Evolutionary conservation across 345 rosid species (phyloP), one percentile per base, ranked within the genome.

Genomic region (Physaria fendleri): DNA sequence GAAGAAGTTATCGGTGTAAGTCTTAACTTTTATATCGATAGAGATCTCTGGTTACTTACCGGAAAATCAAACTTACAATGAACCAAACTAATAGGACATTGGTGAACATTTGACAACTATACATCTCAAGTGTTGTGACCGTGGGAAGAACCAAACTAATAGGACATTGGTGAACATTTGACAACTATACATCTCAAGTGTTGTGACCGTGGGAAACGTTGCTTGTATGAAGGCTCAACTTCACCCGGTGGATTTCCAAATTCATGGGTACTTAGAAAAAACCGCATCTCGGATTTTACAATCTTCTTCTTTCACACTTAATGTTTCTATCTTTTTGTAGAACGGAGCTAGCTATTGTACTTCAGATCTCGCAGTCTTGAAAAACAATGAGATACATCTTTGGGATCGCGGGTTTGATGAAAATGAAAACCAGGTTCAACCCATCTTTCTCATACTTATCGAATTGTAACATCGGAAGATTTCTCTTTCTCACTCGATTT

Each of bases 381-480:
- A 87, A 81, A 93, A 87, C 72, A 85, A 76, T 45, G 99, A 93
- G 77, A 74, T 85, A 53, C 95, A 89, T 48, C 76, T 81, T 40
- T 85, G 94, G 99, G 99, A 93, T 64, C 78, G 88, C 30, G 95
- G 99, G 22, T 92, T 79, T 6, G 95, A 86, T n/a, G 86, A 79
- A 3, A 73, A 78, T 55, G 83, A 77, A 34, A 88, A 82, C 62
- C 95, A 89, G 88, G 99, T 89, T 11, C 21, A 16, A 14, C 17
- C 16, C 17, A 44, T 55, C n/a, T 23, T 13, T 44, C 54, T 18
- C 56, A 33, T 17, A 1, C 40, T 27, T 38, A 4, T 33, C n/a
- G 5, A 6, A 27, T 12, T 40, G 14, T 14, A 6, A 1, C 35
- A 7, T 20, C 4, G 5, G 21, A n/a, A n/a, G n/a, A n/a, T n/a